These are phyloP conservation scores for Talaromyces wortmannii DNA, from an alignment of 495 filamentous ascomycete species.

Conservation along the genomic window DNA sequence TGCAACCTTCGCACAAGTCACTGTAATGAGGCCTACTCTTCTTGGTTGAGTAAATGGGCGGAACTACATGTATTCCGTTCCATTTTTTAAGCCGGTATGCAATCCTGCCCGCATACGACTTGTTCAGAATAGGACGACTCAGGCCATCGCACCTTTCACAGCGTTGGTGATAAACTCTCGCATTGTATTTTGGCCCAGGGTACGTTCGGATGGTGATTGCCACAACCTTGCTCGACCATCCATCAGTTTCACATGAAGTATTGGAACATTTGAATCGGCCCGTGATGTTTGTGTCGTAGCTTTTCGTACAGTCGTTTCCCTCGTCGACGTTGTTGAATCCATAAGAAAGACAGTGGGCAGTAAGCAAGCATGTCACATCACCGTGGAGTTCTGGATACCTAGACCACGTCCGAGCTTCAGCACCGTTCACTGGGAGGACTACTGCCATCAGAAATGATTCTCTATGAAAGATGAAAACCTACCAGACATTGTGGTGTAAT, in stretches of 20 bases:
- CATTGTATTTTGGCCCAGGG: conserved; percentile 29
- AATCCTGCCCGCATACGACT: conserved; percentile 41
- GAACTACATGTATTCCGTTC: conserved; percentile 33
- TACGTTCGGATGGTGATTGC: conserved; percentile 40
- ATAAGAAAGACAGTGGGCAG: conserved; percentile 12
- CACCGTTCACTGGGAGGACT: no score
- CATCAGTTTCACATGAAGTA: conserved; percentile 2
- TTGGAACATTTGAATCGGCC: conserved; percentile 20
- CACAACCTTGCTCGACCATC: conserved; percentile 36
- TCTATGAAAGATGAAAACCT: no score
- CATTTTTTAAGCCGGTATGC: conserved; percentile 44
- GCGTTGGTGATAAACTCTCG: conserved; percentile 39
- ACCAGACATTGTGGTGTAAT: no score
- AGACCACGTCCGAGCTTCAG: no score
- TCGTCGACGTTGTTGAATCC: conserved; percentile 6
- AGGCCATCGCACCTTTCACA: conserved; percentile 26
- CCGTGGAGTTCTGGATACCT: conserved; percentile 30
- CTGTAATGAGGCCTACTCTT: conserved; percentile 33
- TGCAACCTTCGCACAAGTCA: conserved; percentile 42
- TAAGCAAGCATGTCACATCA: conserved; percentile 25
- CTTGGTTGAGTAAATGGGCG: conserved; percentile 11
- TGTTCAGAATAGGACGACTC: conserved; percentile 25
- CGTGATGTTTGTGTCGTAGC: conserved; percentile 16
- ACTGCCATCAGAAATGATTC: no score
- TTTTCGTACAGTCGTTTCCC: not conserved